phyloP scores from a whole-genome alignment of 768 basidiomycete genomes.

The Kwoniella botswanensis region DNA sequence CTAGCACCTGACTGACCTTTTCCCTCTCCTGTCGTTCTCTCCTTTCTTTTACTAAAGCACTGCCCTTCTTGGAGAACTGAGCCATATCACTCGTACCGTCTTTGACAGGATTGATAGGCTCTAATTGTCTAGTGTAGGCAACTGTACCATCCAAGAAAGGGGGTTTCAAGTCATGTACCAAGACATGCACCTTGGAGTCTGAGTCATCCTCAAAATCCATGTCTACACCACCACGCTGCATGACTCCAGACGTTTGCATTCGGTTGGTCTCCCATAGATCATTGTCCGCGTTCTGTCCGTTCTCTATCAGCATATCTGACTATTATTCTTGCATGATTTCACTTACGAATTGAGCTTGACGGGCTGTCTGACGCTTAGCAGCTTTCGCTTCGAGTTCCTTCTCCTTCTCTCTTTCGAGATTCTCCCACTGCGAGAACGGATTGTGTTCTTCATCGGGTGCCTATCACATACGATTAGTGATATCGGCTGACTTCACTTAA shows the following conservation, averaged over 20 bases:
- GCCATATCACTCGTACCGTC: conserved; percentile 95
- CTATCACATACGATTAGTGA: conserved; percentile 20
- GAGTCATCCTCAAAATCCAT: conserved; percentile 96
- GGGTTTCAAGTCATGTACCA: conserved; percentile 95
- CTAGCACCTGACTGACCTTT: conserved; percentile 37
- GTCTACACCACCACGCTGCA: conserved; percentile 82
- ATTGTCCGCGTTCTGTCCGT: conserved; percentile 87
- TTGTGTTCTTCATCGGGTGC: conserved; percentile 88
- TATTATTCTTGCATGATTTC: not conserved
- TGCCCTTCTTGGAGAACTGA: conserved; percentile 95
- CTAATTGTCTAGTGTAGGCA: conserved; percentile 93
- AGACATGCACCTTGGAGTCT: conserved; percentile 87
- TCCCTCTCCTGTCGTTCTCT: conserved; percentile 93
- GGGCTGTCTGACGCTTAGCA: conserved; percentile 81
- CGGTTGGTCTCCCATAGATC: conserved; percentile 99
- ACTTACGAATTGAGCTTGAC: conserved; percentile 93
- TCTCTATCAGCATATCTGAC: conserved; percentile 28
- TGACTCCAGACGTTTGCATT: conserved; percentile 94
- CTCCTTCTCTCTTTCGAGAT: conserved; percentile 63
- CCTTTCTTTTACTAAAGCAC: conserved; percentile 89
- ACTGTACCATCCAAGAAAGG: conserved; percentile 97
- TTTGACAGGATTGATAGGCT: conserved; percentile 94
- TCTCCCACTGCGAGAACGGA: conserved; percentile 90
- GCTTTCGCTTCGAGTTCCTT: conserved; percentile 56
- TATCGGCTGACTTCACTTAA: not conserved